Evolutionary conservation across 2,329 filamentous ascomycete genomes (phyloP).

Genomic region (Incumbomyces lentus): DNA sequence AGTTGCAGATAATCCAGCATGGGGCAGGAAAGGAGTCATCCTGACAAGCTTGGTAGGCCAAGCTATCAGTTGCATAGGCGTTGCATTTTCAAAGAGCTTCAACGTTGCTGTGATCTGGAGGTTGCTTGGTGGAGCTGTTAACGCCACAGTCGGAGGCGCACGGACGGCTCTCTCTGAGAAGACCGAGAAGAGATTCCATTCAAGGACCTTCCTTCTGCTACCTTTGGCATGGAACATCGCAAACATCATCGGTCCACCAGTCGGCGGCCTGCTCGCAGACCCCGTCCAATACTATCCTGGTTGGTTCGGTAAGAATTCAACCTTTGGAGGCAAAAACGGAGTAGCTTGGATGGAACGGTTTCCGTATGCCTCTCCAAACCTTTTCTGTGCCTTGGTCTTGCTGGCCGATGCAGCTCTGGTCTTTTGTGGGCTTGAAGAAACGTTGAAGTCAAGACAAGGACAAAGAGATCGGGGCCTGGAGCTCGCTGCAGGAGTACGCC

Average conservation of each 20-base stretch:
- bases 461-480: conserved; percentile 13
- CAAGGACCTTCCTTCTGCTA: conserved; percentile 47
- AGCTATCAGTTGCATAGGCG: conserved; percentile 53
- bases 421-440: conserved; percentile 55
- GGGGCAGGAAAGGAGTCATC: conserved; percentile 65
- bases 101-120: conserved; percentile 55
- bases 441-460: conserved; percentile 22
- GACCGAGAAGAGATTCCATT: conserved; percentile 56
- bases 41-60: conserved; percentile 66
- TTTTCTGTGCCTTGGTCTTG: conserved; percentile 53
- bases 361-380: conserved; percentile 59
- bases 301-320: conserved; percentile 50
- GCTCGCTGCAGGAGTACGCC: conserved; percentile 15
- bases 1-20: conserved; percentile 30
- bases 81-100: conserved; percentile 58
- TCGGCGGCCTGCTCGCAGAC: conserved; percentile 59
- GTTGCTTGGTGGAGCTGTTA: conserved; percentile 55
- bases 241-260: conserved; percentile 42
- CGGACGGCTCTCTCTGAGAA: conserved; percentile 63
- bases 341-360: conserved; percentile 53
- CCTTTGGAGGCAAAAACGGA: conserved; percentile 45
- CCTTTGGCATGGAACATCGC: conserved; percentile 60
- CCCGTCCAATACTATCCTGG: conserved; percentile 53
- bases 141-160: conserved; percentile 64
- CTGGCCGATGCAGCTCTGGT: conserved; percentile 44